phyloP scores from a whole-genome alignment of 148 eudicot genomes.

The Rhododendron ferrugineum region DNA sequence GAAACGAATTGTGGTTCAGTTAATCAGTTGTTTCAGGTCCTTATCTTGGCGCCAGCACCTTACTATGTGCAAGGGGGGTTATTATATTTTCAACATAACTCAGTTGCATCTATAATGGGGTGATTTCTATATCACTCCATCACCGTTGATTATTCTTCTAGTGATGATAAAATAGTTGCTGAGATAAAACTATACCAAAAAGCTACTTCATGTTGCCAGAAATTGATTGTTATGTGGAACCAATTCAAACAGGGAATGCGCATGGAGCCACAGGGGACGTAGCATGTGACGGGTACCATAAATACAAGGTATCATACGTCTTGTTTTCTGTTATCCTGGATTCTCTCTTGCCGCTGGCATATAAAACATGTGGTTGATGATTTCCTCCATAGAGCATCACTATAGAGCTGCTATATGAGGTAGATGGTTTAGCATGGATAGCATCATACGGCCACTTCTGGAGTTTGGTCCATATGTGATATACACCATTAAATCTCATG shows the following conservation, averaged over 20 bases:
- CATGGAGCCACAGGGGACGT: conserved; percentile 39
- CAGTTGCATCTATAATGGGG: too few species aligned
- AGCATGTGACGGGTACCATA: conserved; percentile 63
- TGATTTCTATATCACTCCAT: background rate
- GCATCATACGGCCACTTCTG: background rate
- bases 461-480: background rate
- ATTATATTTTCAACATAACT: background rate
- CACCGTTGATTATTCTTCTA: background rate
- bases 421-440: background rate
- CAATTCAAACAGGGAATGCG: conserved; percentile 13
- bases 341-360: background rate
- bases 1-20: background rate
- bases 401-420: background rate
- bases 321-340: background rate
- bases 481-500: background rate
- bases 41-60: background rate
- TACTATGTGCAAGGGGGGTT: background rate
- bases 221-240: background rate
- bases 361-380: background rate
- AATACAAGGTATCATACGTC: conserved; percentile 50
- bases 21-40: background rate
- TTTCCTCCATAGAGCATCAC: background rate
- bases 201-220: background rate
- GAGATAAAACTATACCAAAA: background rate
- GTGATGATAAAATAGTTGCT: background rate